Base-by-base conservation (phyloP, 495 filamentous ascomycete species). In the Podospora pseudocomata region DNA sequence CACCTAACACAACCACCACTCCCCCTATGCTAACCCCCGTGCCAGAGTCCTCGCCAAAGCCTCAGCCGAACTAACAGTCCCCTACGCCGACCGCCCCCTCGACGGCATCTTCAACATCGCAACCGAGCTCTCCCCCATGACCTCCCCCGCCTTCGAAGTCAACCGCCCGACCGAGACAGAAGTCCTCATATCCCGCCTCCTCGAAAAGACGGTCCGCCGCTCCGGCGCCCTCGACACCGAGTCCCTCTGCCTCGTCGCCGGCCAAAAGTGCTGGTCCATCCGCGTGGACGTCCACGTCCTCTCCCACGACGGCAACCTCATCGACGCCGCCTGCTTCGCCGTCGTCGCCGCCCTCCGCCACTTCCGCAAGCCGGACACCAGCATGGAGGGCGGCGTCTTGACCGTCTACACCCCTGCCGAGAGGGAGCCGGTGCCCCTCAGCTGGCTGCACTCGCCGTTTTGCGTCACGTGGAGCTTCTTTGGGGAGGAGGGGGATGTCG, bases 51-150 rank as follows among this genome's bases (percentile, higher is more conserved):
- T 96, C 66, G 90, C 89, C 32, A 89, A 90, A 67, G 91, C 96
- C 66, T 94, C 93, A n/a, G 88, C 91, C 65, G 90, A 94, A 80
- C 89, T 98, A 56, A 88, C 90, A 18, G 85, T 89, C 64, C 95
- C 95, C 54, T 92, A 88, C 75, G 80, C 90, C 58, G 94, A 97
- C 77, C 89, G 95, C 30, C 93, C 93, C 61, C 97, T 97, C 73
- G 94, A 97, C 75, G 95, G 95, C 74, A 85, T 95, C 75, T 97
- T 98, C 80, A 91, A 86, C 64, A 97, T 99, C 75, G 86, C 87
- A 32, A 89, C 93, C 67, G 95, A 99, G 77, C 86, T 99, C 70
- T 90, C 88, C 61, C 91, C 93, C n/a, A 93, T 99, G 90, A 89
- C 91, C 26, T 93, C 92, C 30, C 93, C 95, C 15, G 88, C 91